Evolutionary conservation across 2,329 filamentous ascomycete species (phyloP).

Genomic region (Fusarium nanum): DNA sequence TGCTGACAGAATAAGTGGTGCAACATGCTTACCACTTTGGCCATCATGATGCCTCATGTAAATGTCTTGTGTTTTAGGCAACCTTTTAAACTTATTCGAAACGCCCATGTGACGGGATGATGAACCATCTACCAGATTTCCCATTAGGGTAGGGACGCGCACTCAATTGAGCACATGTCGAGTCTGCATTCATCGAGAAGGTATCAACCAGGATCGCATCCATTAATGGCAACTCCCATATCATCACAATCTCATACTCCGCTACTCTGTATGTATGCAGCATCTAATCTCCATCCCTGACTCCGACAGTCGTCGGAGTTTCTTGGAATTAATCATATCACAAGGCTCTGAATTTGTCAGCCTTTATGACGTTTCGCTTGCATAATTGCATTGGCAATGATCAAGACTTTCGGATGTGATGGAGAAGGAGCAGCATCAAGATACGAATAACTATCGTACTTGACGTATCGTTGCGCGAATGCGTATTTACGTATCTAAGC

Average conservation of each 20-base stretch:
- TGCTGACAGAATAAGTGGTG: constrained; percentile 24
- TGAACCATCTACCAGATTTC: constrained; percentile 7
- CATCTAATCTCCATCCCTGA: constrained; percentile 7
- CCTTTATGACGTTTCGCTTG: constrained; percentile 24
- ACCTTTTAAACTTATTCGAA: constrained; percentile 17
- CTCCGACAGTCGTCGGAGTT: constrained; percentile 4
- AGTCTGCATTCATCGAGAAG: neutral
- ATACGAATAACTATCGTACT: constrained; percentile 9
- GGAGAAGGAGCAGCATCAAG: neutral
- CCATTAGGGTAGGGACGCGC: constrained; percentile 16
- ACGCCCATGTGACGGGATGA: constrained; percentile 17
- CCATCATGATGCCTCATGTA: constrained; percentile 24
- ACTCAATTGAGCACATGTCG: constrained; percentile 10
- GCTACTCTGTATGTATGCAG: neutral
- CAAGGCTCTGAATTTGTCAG: constrained; percentile 9
- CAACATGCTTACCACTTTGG: constrained; percentile 2
- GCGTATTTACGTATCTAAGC: constrained; percentile 30
- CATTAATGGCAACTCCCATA: constrained; percentile 10
- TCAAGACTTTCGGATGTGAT: neutral
- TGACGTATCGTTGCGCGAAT: neutral
- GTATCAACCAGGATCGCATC: constrained; percentile 14
- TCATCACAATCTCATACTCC: constrained; percentile 1
- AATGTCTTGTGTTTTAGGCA: constrained; percentile 36
- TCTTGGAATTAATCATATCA: constrained; percentile 9
- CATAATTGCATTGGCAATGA: neutral